These are phyloP conservation scores for Gaertneriomyces semiglobifer DNA, from an alignment of 192 early-diverging fungal genomes.

Conservation along the genomic window DNA sequence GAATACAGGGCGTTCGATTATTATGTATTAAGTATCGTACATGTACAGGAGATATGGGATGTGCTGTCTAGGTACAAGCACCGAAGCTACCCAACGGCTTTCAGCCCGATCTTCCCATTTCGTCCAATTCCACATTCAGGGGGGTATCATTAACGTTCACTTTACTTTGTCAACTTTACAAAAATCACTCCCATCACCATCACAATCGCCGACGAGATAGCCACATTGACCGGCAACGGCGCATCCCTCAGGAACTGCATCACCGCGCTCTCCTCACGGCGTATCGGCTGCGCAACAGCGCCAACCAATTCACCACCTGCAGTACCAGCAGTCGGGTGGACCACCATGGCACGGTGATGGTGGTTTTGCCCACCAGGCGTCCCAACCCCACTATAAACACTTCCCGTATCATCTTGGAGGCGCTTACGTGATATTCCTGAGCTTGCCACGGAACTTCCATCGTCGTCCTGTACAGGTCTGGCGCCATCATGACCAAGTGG, in stretches of 20 bases:
- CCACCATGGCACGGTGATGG: not conserved
- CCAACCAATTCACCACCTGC: not conserved
- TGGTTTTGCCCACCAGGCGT: not conserved
- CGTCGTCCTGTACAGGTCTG: not conserved
- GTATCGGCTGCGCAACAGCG: not conserved
- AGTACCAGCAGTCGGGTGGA: not conserved
- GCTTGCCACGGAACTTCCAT: not conserved
- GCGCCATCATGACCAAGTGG: not conserved
- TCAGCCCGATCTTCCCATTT: too few species aligned
- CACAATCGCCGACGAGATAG: slow-evolving; percentile 47
- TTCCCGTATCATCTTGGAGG: not conserved
- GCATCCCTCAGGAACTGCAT: slow-evolving; percentile 44
- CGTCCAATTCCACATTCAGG: too few species aligned
- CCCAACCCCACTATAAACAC: not conserved
- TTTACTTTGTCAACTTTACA: slow-evolving; percentile 26
- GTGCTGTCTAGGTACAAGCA: too few species aligned
- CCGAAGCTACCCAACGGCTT: too few species aligned
- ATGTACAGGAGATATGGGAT: too few species aligned
- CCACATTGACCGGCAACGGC: slow-evolving; percentile 54
- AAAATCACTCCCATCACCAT: slow-evolving; percentile 40
- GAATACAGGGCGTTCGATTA: too few species aligned
- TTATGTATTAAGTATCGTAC: too few species aligned
- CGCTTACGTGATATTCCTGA: not conserved
- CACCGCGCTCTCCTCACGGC: slow-evolving; percentile 5
- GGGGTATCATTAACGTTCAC: not conserved